Conservation (phyloP, 2,329 filamentous ascomycete species). For the Penicillium griseofulvum region DNA sequence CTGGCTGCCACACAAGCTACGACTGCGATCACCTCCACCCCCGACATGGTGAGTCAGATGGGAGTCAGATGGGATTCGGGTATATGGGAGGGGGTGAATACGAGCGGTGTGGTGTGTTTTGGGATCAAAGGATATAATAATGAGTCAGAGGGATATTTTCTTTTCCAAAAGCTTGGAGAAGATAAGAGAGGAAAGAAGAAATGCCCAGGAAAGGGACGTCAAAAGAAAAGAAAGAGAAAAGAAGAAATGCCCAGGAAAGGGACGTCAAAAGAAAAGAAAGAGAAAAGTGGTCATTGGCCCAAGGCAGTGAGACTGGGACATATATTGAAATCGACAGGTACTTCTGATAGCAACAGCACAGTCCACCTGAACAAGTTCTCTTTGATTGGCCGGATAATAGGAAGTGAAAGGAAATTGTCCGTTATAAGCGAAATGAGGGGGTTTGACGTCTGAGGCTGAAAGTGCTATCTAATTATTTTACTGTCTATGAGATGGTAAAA, state of each 20-base stretch:
- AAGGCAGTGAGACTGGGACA: background rate
- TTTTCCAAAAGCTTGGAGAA: background rate
- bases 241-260: background rate
- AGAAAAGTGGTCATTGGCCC: background rate
- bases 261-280: background rate
- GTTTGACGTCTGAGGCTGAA: background rate
- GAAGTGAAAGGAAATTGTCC: background rate
- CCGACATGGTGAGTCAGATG: conserved; percentile 13
- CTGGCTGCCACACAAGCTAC: conserved; percentile 25
- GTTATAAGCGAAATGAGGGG: conserved; percentile 7
- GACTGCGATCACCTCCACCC: conserved; percentile 23
- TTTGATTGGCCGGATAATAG: background rate
- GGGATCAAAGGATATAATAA: too few relatives aligned
- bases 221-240: background rate
- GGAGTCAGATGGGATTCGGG: background rate
- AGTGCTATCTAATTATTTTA: too few relatives aligned
- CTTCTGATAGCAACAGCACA: conserved; percentile 7
- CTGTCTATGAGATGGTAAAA: background rate
- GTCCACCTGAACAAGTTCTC: background rate
- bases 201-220: background rate
- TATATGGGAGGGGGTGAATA: background rate
- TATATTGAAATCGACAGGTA: background rate
- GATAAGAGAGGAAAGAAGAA: background rate
- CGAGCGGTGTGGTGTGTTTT: background rate
- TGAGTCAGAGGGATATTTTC: background rate